Conservation (phyloP, 352 stramenopile species). For the Pythium rhizo-oryzae region DNA sequence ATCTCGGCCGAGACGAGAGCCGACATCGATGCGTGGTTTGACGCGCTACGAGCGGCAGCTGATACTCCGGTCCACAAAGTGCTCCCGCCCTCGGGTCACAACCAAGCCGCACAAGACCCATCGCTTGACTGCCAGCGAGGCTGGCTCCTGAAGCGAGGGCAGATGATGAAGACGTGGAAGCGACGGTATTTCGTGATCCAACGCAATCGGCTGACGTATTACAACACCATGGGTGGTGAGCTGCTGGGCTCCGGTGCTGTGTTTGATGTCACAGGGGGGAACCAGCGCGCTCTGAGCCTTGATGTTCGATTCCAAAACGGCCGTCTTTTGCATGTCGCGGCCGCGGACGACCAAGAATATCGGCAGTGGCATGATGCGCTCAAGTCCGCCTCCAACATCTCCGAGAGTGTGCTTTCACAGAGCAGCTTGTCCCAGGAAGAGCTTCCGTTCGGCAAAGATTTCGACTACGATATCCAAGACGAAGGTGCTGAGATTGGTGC, state of each 20-base stretch:
- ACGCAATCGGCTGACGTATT: slow-evolving; percentile 68
- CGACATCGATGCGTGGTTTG: slow-evolving; percentile 61
- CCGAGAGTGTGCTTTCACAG: slow-evolving; percentile 63
- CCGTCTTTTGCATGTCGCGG: slow-evolving; percentile 63
- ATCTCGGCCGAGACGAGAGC: slow-evolving; percentile 44
- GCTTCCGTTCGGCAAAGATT: slow-evolving; percentile 47
- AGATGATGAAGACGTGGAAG: slow-evolving; percentile 87
- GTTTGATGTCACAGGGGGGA: slow-evolving; percentile 58
- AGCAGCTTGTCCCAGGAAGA: slow-evolving; percentile 31
- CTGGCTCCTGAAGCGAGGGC: slow-evolving; percentile 83
- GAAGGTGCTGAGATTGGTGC: slow-evolving; percentile 17
- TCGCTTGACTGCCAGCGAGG: slow-evolving; percentile 29
- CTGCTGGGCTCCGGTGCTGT: slow-evolving; percentile 65
- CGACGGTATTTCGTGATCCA: slow-evolving; percentile 75
- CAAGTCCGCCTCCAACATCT: slow-evolving; percentile 55
- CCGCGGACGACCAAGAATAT: slow-evolving; percentile 56
- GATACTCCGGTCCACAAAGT: slow-evolving; percentile 17
- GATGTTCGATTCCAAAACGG: slow-evolving; percentile 79
- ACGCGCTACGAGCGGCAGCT: slow-evolving; percentile 28
- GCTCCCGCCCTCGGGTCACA: not conserved
- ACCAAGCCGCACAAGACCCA: not conserved
- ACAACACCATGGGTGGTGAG: slow-evolving; percentile 38
- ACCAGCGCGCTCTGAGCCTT: slow-evolving; percentile 64
- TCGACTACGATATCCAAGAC: slow-evolving; percentile 46
- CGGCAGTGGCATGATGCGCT: slow-evolving; percentile 59